Evolutionary conservation across 177 flowering plant species (phyloP).

Genomic region (Vitis hybrid): DNA sequence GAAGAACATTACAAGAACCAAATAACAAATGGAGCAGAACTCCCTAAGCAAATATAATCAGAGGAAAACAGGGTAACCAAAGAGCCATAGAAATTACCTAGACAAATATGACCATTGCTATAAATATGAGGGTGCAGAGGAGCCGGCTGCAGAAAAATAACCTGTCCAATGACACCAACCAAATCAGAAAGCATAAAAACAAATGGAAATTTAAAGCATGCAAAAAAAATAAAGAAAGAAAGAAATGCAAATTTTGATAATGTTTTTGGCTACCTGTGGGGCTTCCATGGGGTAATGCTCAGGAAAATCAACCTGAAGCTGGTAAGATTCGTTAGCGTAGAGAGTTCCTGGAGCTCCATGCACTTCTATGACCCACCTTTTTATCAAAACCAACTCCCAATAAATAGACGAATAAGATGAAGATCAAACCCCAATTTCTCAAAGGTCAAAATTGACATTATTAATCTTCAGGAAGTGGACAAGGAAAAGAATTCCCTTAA

Average conservation of each 20-base stretch:
- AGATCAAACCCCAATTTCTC: background rate
- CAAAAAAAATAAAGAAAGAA: background rate
- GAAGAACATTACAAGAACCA: too few species aligned
- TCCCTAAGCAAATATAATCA: too few species aligned
- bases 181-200: slow-evolving; percentile 1
- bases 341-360: slow-evolving; percentile 85
- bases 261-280: slow-evolving; percentile 63
- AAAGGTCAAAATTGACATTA: background rate
- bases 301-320: slow-evolving; percentile 88
- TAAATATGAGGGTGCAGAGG: slow-evolving; percentile 95
- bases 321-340: slow-evolving; percentile 63
- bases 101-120: slow-evolving; percentile 95
- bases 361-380: slow-evolving; percentile 80
- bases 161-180: slow-evolving; percentile 40
- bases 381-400: background rate
- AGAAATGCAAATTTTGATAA: background rate
- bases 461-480: background rate
- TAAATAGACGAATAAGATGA: background rate
- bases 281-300: slow-evolving; percentile 99
- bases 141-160: slow-evolving; percentile 84
- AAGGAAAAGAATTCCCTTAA: background rate
- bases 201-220: background rate
- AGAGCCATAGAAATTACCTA: slow-evolving; percentile 49
- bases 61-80: background rate
- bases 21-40: too few species aligned